Base-by-base conservation (phyloP, 345 rosid species). In the Litchi chinensis region DNA sequence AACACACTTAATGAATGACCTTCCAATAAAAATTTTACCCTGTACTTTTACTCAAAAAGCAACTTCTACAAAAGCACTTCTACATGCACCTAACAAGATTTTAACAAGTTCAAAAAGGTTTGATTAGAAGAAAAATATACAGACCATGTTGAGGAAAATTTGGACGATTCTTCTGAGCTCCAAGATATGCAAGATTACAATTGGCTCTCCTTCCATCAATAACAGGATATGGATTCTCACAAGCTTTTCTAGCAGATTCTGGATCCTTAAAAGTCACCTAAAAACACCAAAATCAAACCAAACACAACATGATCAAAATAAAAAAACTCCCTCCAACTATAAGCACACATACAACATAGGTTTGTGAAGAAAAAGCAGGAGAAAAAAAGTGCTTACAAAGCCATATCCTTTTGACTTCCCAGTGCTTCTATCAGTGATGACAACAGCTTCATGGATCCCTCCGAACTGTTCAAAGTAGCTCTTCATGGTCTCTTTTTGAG, bases 191-290 rank as follows among this genome's bases (percentile, higher is more conserved):
- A 74, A 90, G 87, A 76, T 88, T 89, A 82, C 91, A 88, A 78
- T 77, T 87, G 15, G 89, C 87, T 71, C 81, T 81, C 78, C 92
- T 83, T 69, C 93, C 89, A 32, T 92, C 91, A 16, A 90, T 87
- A 22, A 82, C 86, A 0, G 89, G 94, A 70, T 79, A 86, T 18
- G 92, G 90, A 81, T 88, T 79, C 26, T 87, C 86, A 67, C 94
- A 92, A 57, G 93, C 92, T 72, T 88, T 87, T 22, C 65, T 76
- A 10, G 94, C 93, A 19, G 91, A 85, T 16, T 86, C 91, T 63
- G 87, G 86, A 79, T 89, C 94, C 80, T 80, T 87, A 24, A 92
- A 89, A 6, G 90, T 90, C 22, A 92, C 97, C 93, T 90, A 63
- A 8, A 59, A 37, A 9, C 26, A 12, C 21, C 63, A 41, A 28